Conservation (phyloP, 2,329 filamentous ascomycete species). For the Helotiales sp. region DNA sequence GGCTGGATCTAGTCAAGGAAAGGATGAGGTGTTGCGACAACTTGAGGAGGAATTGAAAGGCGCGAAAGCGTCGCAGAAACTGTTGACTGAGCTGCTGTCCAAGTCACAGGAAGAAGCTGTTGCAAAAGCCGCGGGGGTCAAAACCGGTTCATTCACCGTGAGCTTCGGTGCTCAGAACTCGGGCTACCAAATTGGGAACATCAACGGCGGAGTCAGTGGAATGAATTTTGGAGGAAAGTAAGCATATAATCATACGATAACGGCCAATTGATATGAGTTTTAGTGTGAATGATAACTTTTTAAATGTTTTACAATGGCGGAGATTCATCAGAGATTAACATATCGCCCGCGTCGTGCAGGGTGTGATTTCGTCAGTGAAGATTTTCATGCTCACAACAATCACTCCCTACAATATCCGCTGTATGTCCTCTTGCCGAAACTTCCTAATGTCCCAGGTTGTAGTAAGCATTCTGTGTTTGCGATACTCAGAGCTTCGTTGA, state of each 20-base stretch:
- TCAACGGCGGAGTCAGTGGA: conserved; percentile 32
- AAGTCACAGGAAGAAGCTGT: conserved; percentile 36
- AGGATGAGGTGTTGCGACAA: conserved; percentile 32
- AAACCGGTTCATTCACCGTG: conserved; percentile 28
- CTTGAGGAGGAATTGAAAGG: conserved; percentile 34
- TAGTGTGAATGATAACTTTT: not conserved
- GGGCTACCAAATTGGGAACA: conserved; percentile 32
- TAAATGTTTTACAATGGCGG: not conserved
- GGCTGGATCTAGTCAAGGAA: conserved; percentile 22
- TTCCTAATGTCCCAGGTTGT: not conserved
- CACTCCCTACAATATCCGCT: not conserved
- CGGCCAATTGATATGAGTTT: not conserved
- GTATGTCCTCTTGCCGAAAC: not conserved
- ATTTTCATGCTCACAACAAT: not conserved
- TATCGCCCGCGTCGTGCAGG: not conserved
- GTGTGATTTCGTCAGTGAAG: not conserved
- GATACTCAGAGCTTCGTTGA: not conserved
- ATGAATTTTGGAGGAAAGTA: conserved; percentile 32
- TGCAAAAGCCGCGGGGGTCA: conserved; percentile 28
- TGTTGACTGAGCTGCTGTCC: conserved; percentile 33
- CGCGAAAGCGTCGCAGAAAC: conserved; percentile 32
- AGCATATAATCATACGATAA: conserved; percentile 2
- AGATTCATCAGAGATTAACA: not conserved
- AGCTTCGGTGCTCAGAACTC: conserved; percentile 33
- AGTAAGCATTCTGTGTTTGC: not conserved